Evolutionary conservation across 1,284 basidiomycete species (phyloP).

Genomic region (Trametes hirsuta): DNA sequence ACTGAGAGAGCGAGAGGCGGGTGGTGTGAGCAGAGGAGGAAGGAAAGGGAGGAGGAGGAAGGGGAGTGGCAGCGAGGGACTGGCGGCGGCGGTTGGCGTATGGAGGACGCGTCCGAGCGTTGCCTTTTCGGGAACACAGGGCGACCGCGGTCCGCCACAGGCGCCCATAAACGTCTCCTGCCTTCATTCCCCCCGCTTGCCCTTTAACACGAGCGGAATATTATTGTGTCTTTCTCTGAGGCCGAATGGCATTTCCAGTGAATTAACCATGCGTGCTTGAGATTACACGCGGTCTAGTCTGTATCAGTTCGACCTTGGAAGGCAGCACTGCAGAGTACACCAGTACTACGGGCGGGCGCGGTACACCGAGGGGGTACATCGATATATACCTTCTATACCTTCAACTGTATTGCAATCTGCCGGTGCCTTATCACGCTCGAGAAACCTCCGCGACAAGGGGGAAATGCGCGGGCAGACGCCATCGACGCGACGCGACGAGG

Average conservation of each 20-base stretch:
- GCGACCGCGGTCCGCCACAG: not conserved
- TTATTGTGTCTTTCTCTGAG: no score
- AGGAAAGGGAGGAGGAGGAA: not conserved
- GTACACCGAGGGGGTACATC: no score
- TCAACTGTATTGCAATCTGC: not conserved
- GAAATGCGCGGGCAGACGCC: not conserved
- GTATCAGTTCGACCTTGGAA: no score
- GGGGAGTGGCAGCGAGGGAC: not conserved
- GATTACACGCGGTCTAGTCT: no score
- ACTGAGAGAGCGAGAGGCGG: not conserved
- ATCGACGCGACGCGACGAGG: constrained; percentile 14
- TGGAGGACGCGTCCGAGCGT: constrained; percentile 22
- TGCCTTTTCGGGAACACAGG: constrained; percentile 16
- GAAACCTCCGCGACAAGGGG: not conserved
- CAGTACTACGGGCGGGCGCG: no score
- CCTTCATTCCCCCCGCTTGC: not conserved
- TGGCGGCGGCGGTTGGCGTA: not conserved
- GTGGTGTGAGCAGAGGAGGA: not conserved
- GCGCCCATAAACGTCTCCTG: not conserved
- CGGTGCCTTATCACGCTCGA: not conserved
- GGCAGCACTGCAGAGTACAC: no score
- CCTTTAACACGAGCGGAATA: no score
- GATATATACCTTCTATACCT: no score
- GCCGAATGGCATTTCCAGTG: no score
- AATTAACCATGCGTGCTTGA: not conserved